Conservation (phyloP, 768 basidiomycete genomes). For the Multifurca ochricompacta region DNA sequence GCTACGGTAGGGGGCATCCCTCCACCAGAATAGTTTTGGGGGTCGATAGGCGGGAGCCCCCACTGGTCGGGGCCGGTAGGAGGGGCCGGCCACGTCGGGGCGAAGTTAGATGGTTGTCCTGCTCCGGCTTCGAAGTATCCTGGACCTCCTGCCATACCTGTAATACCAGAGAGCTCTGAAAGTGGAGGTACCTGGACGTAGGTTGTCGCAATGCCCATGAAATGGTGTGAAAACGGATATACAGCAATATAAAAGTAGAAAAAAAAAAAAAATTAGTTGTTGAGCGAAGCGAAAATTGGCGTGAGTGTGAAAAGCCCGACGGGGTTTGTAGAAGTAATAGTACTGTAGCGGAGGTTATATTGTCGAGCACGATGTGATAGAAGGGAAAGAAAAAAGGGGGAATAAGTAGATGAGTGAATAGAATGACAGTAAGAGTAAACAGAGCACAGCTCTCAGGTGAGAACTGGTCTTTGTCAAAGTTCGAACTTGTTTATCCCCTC, state of each 20-base stretch:
- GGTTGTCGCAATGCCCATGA: slow-evolving; percentile 4
- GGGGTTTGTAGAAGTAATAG: background rate
- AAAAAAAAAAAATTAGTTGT: background rate
- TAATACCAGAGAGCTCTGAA: slow-evolving; percentile 3
- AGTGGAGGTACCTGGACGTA: slow-evolving; percentile 4
- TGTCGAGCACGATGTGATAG: slow-evolving; percentile 9
- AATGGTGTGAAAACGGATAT: background rate
- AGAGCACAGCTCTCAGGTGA: slow-evolving; percentile 13
- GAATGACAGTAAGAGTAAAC: background rate
- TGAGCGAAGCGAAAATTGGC: slow-evolving; percentile 1
- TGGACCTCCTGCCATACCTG: slow-evolving; percentile 8
- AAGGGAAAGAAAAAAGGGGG: background rate
- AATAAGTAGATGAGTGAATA: background rate
- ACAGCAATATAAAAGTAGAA: background rate
- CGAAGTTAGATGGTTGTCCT: slow-evolving; percentile 2
- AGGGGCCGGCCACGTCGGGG: background rate
- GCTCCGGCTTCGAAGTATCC: slow-evolving; percentile 2
- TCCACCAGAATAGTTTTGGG: slow-evolving; percentile 10
- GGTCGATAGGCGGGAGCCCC: background rate
- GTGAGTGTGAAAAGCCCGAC: background rate
- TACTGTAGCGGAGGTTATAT: background rate
- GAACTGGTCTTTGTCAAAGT: background rate
- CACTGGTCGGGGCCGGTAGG: slow-evolving; percentile 6
- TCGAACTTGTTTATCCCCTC: background rate
- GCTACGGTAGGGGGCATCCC: slow-evolving; percentile 8